A percentile compares a stretch with the other conserved stretches of the same genome.
Evolutionary conservation across 2,329 filamentous ascomycete genomes (phyloP).

Genomic region (Hypoxylon sp.): DNA sequence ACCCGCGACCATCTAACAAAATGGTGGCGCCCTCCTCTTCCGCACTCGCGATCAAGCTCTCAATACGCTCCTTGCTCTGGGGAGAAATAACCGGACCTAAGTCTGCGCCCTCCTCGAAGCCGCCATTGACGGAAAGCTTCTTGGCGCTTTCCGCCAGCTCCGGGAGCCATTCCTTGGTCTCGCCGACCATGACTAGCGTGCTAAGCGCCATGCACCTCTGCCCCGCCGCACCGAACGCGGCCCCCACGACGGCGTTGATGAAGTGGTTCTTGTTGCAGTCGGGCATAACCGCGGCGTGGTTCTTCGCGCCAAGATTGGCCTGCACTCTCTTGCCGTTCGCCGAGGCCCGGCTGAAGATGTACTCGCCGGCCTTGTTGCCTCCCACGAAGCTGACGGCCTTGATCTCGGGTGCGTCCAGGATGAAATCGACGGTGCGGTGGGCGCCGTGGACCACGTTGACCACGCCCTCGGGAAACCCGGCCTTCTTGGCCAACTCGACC

Average conservation of each 20-base stretch:
- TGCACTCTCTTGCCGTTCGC: slow-evolving; percentile 91
- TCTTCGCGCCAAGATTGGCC: slow-evolving; percentile 89
- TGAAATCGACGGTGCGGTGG: slow-evolving; percentile 85
- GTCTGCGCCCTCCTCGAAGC: slow-evolving; percentile 84
- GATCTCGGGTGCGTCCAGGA: slow-evolving; percentile 85
- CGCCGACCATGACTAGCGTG: slow-evolving; percentile 84
- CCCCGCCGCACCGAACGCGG: slow-evolving; percentile 86
- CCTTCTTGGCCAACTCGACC: slow-evolving; percentile 81
- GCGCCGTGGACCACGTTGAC: slow-evolving; percentile 87
- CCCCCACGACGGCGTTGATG: slow-evolving; percentile 84
- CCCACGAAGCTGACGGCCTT: slow-evolving; percentile 90
- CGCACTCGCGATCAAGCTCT: slow-evolving; percentile 79
- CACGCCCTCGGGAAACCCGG: slow-evolving; percentile 84
- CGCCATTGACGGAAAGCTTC: slow-evolving; percentile 79
- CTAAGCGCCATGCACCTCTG: slow-evolving; percentile 90
- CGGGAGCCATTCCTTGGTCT: slow-evolving; percentile 84
- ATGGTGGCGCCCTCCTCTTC: slow-evolving; percentile 86
- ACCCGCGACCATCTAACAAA: slow-evolving; percentile 82
- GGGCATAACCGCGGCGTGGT: slow-evolving; percentile 85
- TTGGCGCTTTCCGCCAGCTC: slow-evolving; percentile 83
- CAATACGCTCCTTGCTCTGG: slow-evolving; percentile 82
- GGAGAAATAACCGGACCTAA: slow-evolving; percentile 86
- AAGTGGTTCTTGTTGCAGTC: slow-evolving; percentile 94
- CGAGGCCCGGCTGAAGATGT: slow-evolving; percentile 82
- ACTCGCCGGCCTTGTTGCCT: slow-evolving; percentile 88